phyloP scores from a whole-genome alignment of 2,329 filamentous ascomycete genomes.

The Paecilomyces fulvus region DNA sequence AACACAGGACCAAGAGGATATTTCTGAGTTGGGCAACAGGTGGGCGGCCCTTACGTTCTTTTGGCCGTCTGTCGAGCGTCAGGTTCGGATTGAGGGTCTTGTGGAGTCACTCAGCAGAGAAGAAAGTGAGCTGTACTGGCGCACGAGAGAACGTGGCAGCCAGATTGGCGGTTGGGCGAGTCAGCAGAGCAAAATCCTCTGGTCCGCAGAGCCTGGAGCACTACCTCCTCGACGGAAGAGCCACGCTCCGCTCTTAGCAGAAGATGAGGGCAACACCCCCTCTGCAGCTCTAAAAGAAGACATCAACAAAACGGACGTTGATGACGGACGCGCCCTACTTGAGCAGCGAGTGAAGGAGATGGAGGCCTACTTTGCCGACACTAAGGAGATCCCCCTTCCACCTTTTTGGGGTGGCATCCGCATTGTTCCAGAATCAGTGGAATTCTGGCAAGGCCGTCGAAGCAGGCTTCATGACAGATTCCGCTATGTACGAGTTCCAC shows the following conservation, averaged over 20 bases:
- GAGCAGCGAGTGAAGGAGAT: slow-evolving; percentile 70
- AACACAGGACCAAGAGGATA: slow-evolving; percentile 7
- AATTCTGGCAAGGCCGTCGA: slow-evolving; percentile 93
- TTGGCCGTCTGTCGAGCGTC: slow-evolving; percentile 79
- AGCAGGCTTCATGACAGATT: slow-evolving; percentile 93
- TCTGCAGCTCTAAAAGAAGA: slow-evolving; percentile 16
- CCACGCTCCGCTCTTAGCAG: slow-evolving; percentile 11
- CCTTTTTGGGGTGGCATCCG: slow-evolving; percentile 91
- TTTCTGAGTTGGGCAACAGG: slow-evolving; percentile 47
- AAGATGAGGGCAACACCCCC: slow-evolving; percentile 4
- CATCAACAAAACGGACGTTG: slow-evolving; percentile 32
- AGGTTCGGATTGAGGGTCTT: slow-evolving; percentile 79
- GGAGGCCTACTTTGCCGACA: slow-evolving; percentile 64
- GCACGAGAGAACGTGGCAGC: slow-evolving; percentile 64
- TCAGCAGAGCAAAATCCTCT: slow-evolving; percentile 70
- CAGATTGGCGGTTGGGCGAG: slow-evolving; percentile 91
- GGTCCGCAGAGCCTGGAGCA: slow-evolving; percentile 25
- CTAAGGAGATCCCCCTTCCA: slow-evolving; percentile 77
- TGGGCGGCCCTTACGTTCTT: slow-evolving; percentile 80
- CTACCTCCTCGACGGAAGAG: slow-evolving; percentile 18
- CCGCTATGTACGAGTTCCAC: slow-evolving; percentile 59
- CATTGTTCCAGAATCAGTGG: slow-evolving; percentile 73
- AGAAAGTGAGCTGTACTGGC: slow-evolving; percentile 63
- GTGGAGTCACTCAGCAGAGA: slow-evolving; percentile 57
- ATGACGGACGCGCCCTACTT: slow-evolving; percentile 64